These are phyloP conservation scores for Ilex aquifolium DNA, from an alignment of 257 asterid genomes.

Conservation along the genomic window DNA sequence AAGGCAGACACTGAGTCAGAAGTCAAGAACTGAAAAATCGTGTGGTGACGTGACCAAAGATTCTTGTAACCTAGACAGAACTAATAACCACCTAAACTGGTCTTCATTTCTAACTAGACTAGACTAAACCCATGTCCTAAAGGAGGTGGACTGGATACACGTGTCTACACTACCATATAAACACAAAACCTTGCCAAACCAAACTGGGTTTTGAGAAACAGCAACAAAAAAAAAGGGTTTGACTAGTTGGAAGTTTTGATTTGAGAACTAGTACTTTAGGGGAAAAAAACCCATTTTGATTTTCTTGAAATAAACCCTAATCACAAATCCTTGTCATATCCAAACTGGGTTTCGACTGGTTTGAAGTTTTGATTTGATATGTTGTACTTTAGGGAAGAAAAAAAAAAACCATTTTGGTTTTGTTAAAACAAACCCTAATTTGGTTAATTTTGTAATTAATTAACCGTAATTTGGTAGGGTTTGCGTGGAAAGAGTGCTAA, in stretches of 20 bases:
- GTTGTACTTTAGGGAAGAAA: too few relatives aligned
- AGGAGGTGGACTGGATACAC: background rate
- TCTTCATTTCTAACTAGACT: constrained; percentile 14
- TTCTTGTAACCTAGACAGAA: constrained; percentile 40
- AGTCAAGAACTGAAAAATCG: constrained; percentile 54
- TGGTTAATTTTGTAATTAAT: background rate
- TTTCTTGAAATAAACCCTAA: too few relatives aligned
- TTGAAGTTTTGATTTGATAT: too few relatives aligned
- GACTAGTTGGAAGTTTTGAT: background rate
- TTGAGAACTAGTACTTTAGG: too few relatives aligned
- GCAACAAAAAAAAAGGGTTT: too few relatives aligned
- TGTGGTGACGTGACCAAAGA: constrained; percentile 68
- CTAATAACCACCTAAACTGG: constrained; percentile 21
- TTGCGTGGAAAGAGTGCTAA: background rate
- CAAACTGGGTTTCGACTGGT: too few relatives aligned
- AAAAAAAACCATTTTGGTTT: background rate
- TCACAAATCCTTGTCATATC: too few relatives aligned
- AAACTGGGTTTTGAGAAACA: background rate
- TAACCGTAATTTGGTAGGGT: constrained; percentile 42
- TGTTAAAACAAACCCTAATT: too few relatives aligned
- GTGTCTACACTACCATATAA: too few relatives aligned
- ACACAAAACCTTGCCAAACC: background rate
- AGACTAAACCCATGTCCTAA: constrained; percentile 13
- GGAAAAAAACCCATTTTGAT: too few relatives aligned
- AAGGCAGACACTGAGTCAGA: constrained; percentile 1